phyloP scores from a whole-genome alignment of 2,329 filamentous ascomycete genomes.

The Pyrenophora tritici-repentis region DNA sequence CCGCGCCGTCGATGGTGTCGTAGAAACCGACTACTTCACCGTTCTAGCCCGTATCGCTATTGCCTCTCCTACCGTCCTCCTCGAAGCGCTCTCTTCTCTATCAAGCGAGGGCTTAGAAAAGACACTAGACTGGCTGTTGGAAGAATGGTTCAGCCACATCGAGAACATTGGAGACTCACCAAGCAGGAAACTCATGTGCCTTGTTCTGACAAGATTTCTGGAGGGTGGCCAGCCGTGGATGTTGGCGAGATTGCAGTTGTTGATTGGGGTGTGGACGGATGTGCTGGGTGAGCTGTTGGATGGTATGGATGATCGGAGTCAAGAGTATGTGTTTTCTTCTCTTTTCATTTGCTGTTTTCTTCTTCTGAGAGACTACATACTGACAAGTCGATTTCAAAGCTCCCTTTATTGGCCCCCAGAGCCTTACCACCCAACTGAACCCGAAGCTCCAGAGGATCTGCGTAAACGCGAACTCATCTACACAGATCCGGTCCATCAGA shows the following conservation, averaged over 20 bases:
- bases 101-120: slow-evolving; percentile 33
- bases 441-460: slow-evolving; percentile 53
- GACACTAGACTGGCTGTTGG: slow-evolving; percentile 55
- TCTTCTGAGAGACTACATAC: not conserved
- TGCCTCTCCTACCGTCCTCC: slow-evolving; percentile 71
- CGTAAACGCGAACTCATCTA: slow-evolving; percentile 57
- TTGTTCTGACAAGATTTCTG: slow-evolving; percentile 73
- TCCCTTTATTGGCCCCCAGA: slow-evolving; percentile 50
- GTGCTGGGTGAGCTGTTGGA: slow-evolving; percentile 70
- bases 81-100: slow-evolving; percentile 56
- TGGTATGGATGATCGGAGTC: slow-evolving; percentile 55
- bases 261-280: slow-evolving; percentile 76
- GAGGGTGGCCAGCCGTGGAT: slow-evolving; percentile 66
- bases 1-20: slow-evolving; percentile 71
- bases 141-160: slow-evolving; percentile 70
- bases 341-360: not conserved
- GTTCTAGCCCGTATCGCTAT: slow-evolving; percentile 80
- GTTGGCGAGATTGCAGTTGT: slow-evolving; percentile 69
- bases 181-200: slow-evolving; percentile 71
- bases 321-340: slow-evolving; percentile 36
- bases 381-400: slow-evolving; percentile 27
- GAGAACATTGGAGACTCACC: slow-evolving; percentile 69
- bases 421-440: slow-evolving; percentile 33
- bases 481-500: slow-evolving; percentile 69
- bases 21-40: slow-evolving; percentile 83